These are phyloP conservation scores for Chrysanthemum makinoi DNA, from an alignment of 129 eudicot species.

Conservation along the genomic window DNA sequence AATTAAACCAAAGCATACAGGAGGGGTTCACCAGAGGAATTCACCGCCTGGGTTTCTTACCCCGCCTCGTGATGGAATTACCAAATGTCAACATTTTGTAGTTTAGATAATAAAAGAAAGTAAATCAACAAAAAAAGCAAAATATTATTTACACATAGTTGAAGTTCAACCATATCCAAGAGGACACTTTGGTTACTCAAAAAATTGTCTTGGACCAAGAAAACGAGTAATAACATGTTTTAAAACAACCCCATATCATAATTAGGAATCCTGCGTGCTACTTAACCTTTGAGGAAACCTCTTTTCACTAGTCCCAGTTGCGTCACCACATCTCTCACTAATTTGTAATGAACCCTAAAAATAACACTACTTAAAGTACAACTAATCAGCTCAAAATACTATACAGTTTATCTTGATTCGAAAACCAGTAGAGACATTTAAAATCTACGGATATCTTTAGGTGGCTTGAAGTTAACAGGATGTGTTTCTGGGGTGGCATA, in stretches of 20 bases:
- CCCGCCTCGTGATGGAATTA: too few relatives aligned
- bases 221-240: constrained; percentile 29
- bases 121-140: not conserved
- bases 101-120: not conserved
- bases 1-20: too few relatives aligned
- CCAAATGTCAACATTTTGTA: too few relatives aligned
- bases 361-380: too few relatives aligned
- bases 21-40: too few relatives aligned
- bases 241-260: constrained; percentile 7
- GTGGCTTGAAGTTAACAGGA: constrained; percentile 2
- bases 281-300: too few relatives aligned
- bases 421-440: not conserved
- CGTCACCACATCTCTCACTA: too few relatives aligned
- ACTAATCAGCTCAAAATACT: not conserved
- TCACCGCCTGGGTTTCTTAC: too few relatives aligned
- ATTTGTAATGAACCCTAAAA: too few relatives aligned
- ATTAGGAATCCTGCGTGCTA: too few relatives aligned
- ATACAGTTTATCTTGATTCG: not conserved
- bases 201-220: constrained; percentile 23
- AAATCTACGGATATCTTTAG: constrained; percentile 10
- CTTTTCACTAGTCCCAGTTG: too few relatives aligned
- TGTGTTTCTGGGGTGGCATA: constrained; percentile 60
- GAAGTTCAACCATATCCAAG: constrained; percentile 2
- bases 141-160: not conserved
- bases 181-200: constrained; percentile 27